These are phyloP conservation scores for Grosmannia clavigera DNA, from an alignment of 2,329 filamentous ascomycete species.

Conservation along the genomic window DNA sequence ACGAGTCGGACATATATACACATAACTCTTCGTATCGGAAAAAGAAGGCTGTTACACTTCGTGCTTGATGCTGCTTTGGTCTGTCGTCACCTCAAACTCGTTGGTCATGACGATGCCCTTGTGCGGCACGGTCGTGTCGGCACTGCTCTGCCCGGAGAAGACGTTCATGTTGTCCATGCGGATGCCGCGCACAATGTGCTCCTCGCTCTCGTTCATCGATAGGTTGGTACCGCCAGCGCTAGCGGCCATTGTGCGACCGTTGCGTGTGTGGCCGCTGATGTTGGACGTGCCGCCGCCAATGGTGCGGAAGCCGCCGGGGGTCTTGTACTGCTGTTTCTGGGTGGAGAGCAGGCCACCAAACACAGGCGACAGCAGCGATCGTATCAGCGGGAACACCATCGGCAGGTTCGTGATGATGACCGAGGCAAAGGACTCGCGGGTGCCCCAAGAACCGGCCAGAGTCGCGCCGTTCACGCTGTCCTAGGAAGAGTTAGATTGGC, in stretches of 20 bases:
- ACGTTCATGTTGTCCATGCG: conserved; percentile 29
- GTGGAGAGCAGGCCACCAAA: conserved; percentile 24
- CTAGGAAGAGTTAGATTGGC: conserved; percentile 7
- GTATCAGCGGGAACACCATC: conserved; percentile 29
- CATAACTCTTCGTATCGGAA: too few species aligned
- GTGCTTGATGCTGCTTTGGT: conserved; percentile 35
- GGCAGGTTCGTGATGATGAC: conserved; percentile 26
- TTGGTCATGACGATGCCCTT: conserved; percentile 29
- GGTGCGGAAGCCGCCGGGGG: conserved; percentile 25
- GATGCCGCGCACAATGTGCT: conserved; percentile 28
- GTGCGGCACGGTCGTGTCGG: conserved; percentile 8
- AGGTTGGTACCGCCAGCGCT: conserved; percentile 17
- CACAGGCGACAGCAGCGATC: conserved; percentile 23
- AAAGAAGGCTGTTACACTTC: conserved; percentile 26
- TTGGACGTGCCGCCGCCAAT: conserved; percentile 25
- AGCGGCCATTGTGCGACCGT: conserved; percentile 25
- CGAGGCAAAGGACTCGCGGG: conserved; percentile 27
- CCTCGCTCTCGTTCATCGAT: conserved; percentile 22
- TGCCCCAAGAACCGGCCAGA: conserved; percentile 21
- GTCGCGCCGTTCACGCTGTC: conserved; percentile 21
- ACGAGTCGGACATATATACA: too few species aligned
- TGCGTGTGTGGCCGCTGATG: conserved; percentile 20
- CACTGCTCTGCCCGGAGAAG: neutral
- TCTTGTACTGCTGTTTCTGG: conserved; percentile 14
- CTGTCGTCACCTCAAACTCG: conserved; percentile 23